Conservation (phyloP, 2,329 filamentous ascomycete genomes). For the Botryotinia narcissicola region DNA sequence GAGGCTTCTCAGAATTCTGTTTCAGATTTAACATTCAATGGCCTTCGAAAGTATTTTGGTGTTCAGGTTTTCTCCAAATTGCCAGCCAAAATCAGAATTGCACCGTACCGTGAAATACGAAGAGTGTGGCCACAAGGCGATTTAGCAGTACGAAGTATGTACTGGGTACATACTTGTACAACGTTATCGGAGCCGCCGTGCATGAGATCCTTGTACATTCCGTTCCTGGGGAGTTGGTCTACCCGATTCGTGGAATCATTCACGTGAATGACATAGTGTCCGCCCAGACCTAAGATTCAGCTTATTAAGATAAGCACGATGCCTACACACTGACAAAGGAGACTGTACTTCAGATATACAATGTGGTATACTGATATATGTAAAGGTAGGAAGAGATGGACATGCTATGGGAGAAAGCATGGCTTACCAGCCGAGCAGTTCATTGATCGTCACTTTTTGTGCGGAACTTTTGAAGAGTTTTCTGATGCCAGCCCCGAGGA, state of each 20-base stretch:
- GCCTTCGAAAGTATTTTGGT: not conserved
- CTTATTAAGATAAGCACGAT: not conserved
- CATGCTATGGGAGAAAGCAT: too few relatives aligned
- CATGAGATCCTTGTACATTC: not conserved
- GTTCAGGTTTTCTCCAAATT: not conserved
- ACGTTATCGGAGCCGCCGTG: not conserved
- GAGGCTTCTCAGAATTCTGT: not conserved
- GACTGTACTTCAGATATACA: not conserved
- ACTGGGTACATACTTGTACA: not conserved
- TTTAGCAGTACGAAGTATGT: not conserved
- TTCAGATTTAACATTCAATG: not conserved
- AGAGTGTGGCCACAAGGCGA: conserved; percentile 2
- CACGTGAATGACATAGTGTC: not conserved
- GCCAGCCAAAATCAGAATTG: not conserved
- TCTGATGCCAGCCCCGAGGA: not conserved
- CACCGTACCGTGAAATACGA: not conserved
- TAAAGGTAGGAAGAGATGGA: not conserved
- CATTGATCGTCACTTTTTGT: not conserved
- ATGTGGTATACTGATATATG: not conserved
- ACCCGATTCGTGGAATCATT: not conserved
- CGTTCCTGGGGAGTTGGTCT: not conserved
- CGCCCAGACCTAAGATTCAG: not conserved
- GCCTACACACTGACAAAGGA: not conserved
- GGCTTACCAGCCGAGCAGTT: not conserved
- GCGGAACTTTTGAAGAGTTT: not conserved